Percentiles rank a stretch among this genome's conserved stretches.
Evolutionary conservation across 371 early-diverging fungal genomes (phyloP).

Genomic region (Capniomyces stellatus): DNA sequence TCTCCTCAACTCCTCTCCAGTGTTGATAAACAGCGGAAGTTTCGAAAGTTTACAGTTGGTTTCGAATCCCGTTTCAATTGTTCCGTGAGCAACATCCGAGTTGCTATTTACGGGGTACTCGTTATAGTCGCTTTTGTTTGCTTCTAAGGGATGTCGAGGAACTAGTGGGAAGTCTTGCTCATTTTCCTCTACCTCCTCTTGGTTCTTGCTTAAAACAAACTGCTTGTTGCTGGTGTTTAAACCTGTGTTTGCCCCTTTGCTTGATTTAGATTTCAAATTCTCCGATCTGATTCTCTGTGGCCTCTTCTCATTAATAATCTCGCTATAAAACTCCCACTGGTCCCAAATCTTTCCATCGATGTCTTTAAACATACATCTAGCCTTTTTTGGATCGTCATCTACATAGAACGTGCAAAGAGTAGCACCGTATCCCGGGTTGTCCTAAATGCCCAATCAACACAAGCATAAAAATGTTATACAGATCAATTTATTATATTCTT

Average conservation of each 20-base stretch:
- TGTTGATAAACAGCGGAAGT: background rate
- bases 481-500: too few relatives aligned
- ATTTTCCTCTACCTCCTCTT: background rate
- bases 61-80: background rate
- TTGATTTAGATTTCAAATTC: background rate
- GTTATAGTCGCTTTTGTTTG: background rate
- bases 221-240: background rate
- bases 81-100: background rate
- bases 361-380: background rate
- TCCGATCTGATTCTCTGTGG: background rate
- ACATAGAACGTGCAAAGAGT: background rate
- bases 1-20: background rate
- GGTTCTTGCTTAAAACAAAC: background rate
- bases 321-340: background rate
- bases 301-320: background rate
- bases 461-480: too few relatives aligned
- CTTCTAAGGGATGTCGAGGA: too few relatives aligned
- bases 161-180: too few relatives aligned
- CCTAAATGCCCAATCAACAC: too few relatives aligned
- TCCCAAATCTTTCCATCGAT: background rate
- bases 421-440: background rate
- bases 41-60: background rate
- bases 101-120: background rate
- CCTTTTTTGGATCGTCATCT: constrained; percentile 1
- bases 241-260: too few relatives aligned